Base-by-base conservation (phyloP, 352 stramenopile species). In the Aphanomyces astaci region DNA sequence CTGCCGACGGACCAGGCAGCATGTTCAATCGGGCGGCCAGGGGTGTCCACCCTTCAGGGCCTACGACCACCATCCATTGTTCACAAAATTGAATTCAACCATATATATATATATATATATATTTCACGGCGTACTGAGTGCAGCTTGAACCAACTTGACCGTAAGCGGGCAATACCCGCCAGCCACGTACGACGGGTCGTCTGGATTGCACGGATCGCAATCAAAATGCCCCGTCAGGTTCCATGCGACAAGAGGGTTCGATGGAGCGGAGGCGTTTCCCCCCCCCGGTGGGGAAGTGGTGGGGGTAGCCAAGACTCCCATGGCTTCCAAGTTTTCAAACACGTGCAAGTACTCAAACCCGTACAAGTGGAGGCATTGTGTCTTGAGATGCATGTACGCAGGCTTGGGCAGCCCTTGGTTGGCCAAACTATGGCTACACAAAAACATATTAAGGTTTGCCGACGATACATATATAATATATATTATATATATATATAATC, bases 281-380 rank as follows among this genome's bases (percentile, higher is more conserved):
- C 2, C 49, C n/a, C 5, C 49, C 28, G 51, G 27, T 10, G 30
- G 27, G 25, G 7, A 7, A 7, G 36, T 43, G 7, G 51, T 59
- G 11, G n/a, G n/a, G n/a, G n/a, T n/a, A n/a, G n/a, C n/a, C n/a
- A 68, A 24, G 19, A 68, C 11, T n/a, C 62, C 62, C 19, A 68
- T 59, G 10, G 17, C 22, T 40, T 68, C 62, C 17, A 68, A 31
- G 43, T 59, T 68, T 19, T 68, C 62, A 59, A 68, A 68, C 31
- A 32, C 31, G 25, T 68, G 62, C 2, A 68, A 45, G 51, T 68
- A 68, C 33, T 68, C 62, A 17, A 45, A 68, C 19, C 62, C 62
- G 43, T 68, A 68, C 49, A 68, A 59, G 17, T 68, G 43, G 27
- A 68, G 25, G 62, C 49, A 59, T 28, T 68, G 62, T 9, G 62